A percentile compares a stretch with the other conserved stretches of the same genome.
Evolutionary conservation across 2,329 filamentous ascomycete genomes (phyloP).

Genomic region (Metarhizium rileyi): DNA sequence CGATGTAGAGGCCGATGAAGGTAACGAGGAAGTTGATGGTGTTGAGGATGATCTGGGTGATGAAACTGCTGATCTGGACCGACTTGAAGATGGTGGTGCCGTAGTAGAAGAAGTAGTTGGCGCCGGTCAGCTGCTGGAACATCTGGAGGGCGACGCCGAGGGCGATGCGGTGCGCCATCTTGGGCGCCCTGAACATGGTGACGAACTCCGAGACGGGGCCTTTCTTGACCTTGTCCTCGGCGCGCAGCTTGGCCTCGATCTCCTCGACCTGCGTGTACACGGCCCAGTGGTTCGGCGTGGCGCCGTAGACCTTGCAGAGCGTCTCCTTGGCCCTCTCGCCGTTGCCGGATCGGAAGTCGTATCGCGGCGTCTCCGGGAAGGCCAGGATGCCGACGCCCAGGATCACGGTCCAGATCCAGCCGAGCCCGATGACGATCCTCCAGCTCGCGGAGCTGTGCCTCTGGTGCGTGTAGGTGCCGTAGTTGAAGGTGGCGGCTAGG

Average conservation of each 20-base stretch:
- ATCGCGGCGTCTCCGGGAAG: conserved; percentile 44
- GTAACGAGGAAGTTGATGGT: conserved; percentile 60
- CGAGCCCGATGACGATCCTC: conserved; percentile 49
- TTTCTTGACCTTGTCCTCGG: conserved; percentile 31
- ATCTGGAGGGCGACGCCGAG: conserved; percentile 53
- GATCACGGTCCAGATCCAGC: conserved; percentile 39
- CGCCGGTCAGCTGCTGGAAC: conserved; percentile 59
- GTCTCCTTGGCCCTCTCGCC: conserved; percentile 36
- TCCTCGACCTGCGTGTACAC: conserved; percentile 41
- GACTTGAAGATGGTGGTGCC: conserved; percentile 41
- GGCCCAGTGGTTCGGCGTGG: conserved; percentile 30
- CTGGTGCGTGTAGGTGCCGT: conserved; percentile 42
- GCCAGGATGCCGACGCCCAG: conserved; percentile 39
- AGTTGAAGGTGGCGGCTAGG: conserved; percentile 50
- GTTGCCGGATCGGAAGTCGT: conserved; percentile 36
- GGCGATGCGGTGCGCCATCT: conserved; percentile 52
- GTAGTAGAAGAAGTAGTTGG: conserved; percentile 60
- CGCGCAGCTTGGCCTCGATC: conserved; percentile 41
- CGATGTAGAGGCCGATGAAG: conserved; percentile 59
- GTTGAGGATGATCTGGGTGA: conserved; percentile 58
- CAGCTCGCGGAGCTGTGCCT: conserved; percentile 40
- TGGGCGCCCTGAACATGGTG: conserved; percentile 53
- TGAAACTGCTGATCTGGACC: conserved; percentile 46
- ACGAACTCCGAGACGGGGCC: conserved; percentile 37
- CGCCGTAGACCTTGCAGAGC: conserved; percentile 38